These are phyloP conservation scores for Baudoinia panamericana DNA, from an alignment of 495 filamentous ascomycete genomes.

Conservation along the genomic window DNA sequence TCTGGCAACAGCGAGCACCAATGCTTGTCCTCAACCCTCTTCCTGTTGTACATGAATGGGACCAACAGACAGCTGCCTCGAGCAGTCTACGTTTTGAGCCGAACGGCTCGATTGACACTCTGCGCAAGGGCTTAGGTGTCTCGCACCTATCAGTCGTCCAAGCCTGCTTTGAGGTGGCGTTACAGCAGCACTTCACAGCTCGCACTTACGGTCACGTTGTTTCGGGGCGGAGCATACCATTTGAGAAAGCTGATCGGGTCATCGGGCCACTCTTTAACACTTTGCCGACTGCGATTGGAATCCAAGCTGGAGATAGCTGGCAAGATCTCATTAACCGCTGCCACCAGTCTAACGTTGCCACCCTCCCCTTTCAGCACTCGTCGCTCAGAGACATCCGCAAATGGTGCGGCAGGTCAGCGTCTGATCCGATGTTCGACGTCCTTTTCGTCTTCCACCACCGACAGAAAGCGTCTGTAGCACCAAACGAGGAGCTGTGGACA, in stretches of 20 bases:
- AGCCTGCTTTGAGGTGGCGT: constrained; percentile 51
- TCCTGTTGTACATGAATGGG: not conserved
- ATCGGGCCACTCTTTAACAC: constrained; percentile 90
- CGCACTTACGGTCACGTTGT: constrained; percentile 50
- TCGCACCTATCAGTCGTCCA: constrained; percentile 65
- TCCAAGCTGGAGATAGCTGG: constrained; percentile 38
- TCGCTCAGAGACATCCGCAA: constrained; percentile 60
- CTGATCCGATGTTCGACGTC: constrained; percentile 59
- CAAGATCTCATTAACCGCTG: constrained; percentile 38
- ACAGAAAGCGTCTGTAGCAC: constrained; percentile 15
- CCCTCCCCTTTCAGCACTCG: constrained; percentile 55
- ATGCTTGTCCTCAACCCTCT: constrained; percentile 6
- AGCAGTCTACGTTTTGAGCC: no score
- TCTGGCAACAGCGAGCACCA: constrained; percentile 54
- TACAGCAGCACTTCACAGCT: constrained; percentile 32
- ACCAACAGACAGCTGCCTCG: not conserved
- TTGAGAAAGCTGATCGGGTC: constrained; percentile 50
- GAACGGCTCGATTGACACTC: constrained; percentile 29
- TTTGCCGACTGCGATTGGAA: constrained; percentile 49
- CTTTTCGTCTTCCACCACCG: constrained; percentile 73
- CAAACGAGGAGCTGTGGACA: constrained; percentile 39
- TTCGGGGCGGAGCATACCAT: constrained; percentile 54
- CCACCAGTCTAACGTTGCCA: constrained; percentile 48
- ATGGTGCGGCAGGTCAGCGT: constrained; percentile 43
- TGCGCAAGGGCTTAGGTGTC: constrained; percentile 45